phyloP scores from a whole-genome alignment of 257 asterid species.

The Solanum sejunctum region DNA sequence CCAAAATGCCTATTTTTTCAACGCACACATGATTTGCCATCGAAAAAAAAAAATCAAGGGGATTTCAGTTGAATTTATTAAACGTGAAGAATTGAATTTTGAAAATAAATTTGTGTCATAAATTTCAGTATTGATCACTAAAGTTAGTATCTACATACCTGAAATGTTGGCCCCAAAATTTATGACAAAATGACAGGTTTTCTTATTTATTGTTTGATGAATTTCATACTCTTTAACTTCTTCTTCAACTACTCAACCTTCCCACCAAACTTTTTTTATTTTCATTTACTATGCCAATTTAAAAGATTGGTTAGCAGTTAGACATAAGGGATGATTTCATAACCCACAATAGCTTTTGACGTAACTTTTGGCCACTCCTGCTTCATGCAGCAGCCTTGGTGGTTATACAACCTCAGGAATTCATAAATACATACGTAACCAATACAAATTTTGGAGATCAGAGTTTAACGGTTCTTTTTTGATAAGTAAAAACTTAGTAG shows the following conservation, averaged over 20 bases:
- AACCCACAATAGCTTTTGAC: not conserved
- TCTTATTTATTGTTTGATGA: not conserved
- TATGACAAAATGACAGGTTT: constrained; percentile 5
- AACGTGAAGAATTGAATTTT: not conserved
- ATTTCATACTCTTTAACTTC: constrained; percentile 2
- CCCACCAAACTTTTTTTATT: constrained; percentile 2
- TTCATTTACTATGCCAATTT: constrained; percentile 9
- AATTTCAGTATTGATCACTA: not conserved
- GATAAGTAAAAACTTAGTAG: too few species aligned
- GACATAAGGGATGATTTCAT: not conserved
- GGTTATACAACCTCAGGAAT: not conserved
- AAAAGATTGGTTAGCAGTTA: constrained; percentile 11
- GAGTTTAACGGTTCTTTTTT: too few species aligned
- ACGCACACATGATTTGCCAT: not conserved
- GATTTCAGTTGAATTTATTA: not conserved
- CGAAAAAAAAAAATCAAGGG: not conserved
- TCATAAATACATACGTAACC: not conserved
- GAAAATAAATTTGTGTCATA: not conserved
- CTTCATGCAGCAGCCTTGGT: not conserved
- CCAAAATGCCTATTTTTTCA: not conserved
- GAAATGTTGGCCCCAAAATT: constrained; percentile 2
- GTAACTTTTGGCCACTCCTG: not conserved
- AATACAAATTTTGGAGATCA: not conserved
- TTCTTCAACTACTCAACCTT: not conserved
- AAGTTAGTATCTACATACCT: not conserved